These are phyloP conservation scores for Corinectria fuckeliana DNA, from an alignment of 2,329 filamentous ascomycete species.

Conservation along the genomic window DNA sequence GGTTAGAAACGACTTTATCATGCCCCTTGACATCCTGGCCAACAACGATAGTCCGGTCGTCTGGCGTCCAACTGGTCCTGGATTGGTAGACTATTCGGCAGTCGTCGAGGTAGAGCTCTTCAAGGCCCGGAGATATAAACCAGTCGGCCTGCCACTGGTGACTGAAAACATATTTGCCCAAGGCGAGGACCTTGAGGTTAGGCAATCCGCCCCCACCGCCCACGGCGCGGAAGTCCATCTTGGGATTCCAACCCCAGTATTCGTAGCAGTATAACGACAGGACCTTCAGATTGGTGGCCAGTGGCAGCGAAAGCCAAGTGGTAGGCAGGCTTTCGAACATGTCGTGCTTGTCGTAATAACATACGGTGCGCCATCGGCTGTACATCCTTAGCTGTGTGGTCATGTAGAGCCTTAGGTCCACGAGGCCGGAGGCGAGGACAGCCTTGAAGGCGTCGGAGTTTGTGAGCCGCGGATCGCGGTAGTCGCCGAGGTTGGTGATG, in stretches of 20 bases:
- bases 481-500: slow-evolving; percentile 4
- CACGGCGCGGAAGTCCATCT: slow-evolving; percentile 39
- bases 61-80: not conserved
- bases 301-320: slow-evolving; percentile 16
- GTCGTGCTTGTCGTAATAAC: not conserved
- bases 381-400: not conserved
- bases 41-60: not conserved
- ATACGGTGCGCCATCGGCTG: not conserved
- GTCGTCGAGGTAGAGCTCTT: slow-evolving; percentile 49
- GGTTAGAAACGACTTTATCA: not conserved
- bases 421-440: not conserved
- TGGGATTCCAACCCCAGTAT: slow-evolving; percentile 47
- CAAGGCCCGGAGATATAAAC: slow-evolving; percentile 48
- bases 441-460: not conserved
- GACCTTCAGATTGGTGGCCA: slow-evolving; percentile 35
- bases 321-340: slow-evolving; percentile 22
- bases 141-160: slow-evolving; percentile 53
- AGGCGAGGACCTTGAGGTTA: slow-evolving; percentile 44
- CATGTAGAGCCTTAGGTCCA: slow-evolving; percentile 1
- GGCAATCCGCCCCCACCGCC: slow-evolving; percentile 37
- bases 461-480: not conserved
- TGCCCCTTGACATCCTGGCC: not conserved
- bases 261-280: slow-evolving; percentile 45
- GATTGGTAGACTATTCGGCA: slow-evolving; percentile 41
- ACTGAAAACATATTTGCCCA: slow-evolving; percentile 50